These are phyloP conservation scores for Salix brachista DNA, from an alignment of 345 rosid species.

Conservation along the genomic window DNA sequence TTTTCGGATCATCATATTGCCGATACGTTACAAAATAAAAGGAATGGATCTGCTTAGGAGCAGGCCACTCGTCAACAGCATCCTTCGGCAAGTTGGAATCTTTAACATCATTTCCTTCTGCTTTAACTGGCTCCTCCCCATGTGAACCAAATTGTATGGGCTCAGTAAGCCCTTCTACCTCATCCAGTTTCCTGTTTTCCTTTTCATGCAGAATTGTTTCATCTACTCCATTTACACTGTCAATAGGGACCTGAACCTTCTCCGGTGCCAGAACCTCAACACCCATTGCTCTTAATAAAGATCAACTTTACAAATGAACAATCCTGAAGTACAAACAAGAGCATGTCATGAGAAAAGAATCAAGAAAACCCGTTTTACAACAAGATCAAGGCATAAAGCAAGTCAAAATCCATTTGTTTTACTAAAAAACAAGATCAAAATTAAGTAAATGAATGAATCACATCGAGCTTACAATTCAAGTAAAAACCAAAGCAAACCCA, in stretches of 20 bases:
- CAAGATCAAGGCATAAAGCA: not conserved
- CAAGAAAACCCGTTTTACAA: not conserved
- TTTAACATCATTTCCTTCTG: conserved; percentile 39
- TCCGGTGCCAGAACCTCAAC: conserved; percentile 78
- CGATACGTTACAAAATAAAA: conserved; percentile 62
- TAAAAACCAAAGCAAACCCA: not conserved
- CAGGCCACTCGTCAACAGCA: conserved; percentile 85
- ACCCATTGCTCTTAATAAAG: conserved; percentile 49
- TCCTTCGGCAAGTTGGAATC: conserved; percentile 51
- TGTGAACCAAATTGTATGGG: conserved; percentile 57
- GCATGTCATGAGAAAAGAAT: not conserved
- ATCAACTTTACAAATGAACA: conserved; percentile 13
- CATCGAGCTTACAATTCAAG: not conserved
- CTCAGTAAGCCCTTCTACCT: conserved; percentile 33
- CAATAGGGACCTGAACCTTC: conserved; percentile 54
- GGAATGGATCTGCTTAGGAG: conserved; percentile 48
- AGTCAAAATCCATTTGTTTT: not conserved
- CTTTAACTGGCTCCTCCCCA: conserved; percentile 43
- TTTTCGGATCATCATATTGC: conserved; percentile 52
- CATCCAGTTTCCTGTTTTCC: conserved; percentile 51
- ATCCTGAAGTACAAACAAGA: not conserved
- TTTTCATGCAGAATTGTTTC: conserved; percentile 28
- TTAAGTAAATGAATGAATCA: not conserved
- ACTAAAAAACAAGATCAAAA: not conserved
- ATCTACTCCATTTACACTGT: conserved; percentile 36